Evolutionary conservation across 1,284 basidiomycete genomes (phyloP).

Genomic region (Polyporus tsugae): DNA sequence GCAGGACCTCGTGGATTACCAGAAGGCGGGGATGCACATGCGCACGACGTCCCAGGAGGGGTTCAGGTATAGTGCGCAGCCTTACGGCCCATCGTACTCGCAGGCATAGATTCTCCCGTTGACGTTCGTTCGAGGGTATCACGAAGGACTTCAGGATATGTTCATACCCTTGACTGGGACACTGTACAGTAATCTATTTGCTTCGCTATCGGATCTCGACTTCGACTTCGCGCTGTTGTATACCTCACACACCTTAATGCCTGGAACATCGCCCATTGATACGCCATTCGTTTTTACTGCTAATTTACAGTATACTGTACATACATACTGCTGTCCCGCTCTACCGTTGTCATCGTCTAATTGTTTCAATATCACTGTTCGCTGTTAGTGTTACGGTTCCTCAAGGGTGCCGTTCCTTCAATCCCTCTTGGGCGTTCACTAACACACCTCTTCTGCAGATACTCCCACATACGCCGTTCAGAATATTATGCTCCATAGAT

Average conservation of each 20-base stretch:
- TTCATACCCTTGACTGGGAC: background rate
- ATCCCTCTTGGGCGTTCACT: background rate
- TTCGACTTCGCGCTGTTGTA: background rate
- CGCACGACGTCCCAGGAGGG: background rate
- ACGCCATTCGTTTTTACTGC: constrained; percentile 13
- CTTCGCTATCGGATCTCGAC: background rate
- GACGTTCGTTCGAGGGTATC: background rate
- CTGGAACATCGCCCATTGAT: constrained; percentile 11
- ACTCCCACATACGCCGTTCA: background rate
- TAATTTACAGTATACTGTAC: constrained; percentile 17
- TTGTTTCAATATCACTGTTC: no score
- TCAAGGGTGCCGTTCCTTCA: background rate
- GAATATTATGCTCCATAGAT: background rate
- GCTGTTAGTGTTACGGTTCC: background rate
- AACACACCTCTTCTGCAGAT: background rate
- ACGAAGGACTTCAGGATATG: background rate
- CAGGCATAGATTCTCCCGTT: background rate
- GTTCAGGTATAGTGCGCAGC: background rate
- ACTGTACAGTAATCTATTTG: no score
- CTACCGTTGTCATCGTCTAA: no score
- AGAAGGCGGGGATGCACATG: background rate
- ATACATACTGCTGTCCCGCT: no score
- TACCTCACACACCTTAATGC: background rate
- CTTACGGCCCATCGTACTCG: background rate
- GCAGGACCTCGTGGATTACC: constrained; percentile 36